Evolutionary conservation across 768 basidiomycete genomes (phyloP), one percentile per base, ranked within the genome.

Genomic region (Xanthoconium stramineum): DNA sequence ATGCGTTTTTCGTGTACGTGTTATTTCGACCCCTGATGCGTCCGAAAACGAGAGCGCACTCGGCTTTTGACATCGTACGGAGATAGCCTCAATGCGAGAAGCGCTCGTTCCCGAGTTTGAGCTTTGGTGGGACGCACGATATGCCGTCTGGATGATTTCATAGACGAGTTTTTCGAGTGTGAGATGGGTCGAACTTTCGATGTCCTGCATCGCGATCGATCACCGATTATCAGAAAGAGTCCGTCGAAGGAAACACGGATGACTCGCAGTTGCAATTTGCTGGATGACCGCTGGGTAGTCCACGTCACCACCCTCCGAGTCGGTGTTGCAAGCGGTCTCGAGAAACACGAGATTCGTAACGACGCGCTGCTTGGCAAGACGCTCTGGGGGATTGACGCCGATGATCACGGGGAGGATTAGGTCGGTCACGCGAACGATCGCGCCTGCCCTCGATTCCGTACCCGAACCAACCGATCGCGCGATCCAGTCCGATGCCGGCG

Each of bases 301-400:
- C 6, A 74, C 43, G 11, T 37, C 39, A 2, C 10, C 24, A 2
- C 2, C 35, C 63, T n/a, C 61, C 2, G 14, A 24, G 24, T 24
- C 59, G n/a, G 61, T 58, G 9, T 38, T 49, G 43, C 20, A 47
- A 1, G 62, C 28, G 3, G 61, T 59, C 57, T 80, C 78, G 48
- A 69, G 64, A 51, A 83, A 78, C 1, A 66, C 62, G 46, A 91
- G 66, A 61, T 84, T 81, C 24, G 81, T 71, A 47, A 84, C 64
- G 28, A 91, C 80, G 29, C 80, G 72, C 67, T 91, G 89, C 63
- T 84, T 84, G 42, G 81, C 78, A 32, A 78, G 65, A 33, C 88
- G 75, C 62, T 91, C 89, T 8, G 83, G 85, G 0, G 84, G 79
- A 58, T 89, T 86, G 35, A 91, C 79, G 0, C 89, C 90, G 46